Percentiles rank a stretch among this genome's conserved stretches.
Evolutionary conservation across 2,329 filamentous ascomycete species (phyloP).

Genomic region (Colletotrichum abscissum): DNA sequence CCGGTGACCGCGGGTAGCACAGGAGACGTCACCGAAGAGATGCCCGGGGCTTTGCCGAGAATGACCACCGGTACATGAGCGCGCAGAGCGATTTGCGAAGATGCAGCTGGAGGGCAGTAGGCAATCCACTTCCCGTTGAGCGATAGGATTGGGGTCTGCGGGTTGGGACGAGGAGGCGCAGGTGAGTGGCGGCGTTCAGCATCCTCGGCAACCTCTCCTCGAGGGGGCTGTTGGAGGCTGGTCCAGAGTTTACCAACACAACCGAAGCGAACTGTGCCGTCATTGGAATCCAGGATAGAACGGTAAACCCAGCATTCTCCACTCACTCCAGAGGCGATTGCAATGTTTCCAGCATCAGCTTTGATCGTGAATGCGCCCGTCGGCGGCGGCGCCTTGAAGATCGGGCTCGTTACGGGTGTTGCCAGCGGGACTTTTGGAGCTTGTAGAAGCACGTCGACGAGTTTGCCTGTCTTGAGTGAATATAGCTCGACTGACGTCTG

Average conservation of each 20-base stretch:
- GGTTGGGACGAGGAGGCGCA: constrained; percentile 52
- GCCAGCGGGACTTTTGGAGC: constrained; percentile 72
- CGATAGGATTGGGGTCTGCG: constrained; percentile 74
- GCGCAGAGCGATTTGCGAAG: constrained; percentile 76
- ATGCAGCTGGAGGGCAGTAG: constrained; percentile 78
- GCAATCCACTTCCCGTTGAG: constrained; percentile 81
- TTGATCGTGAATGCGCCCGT: constrained; percentile 79
- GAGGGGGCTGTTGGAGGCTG: constrained; percentile 73
- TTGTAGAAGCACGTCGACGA: constrained; percentile 79
- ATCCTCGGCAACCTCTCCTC: constrained; percentile 60
- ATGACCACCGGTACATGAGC: constrained; percentile 71
- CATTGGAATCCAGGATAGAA: constrained; percentile 57
- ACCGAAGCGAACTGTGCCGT: constrained; percentile 58
- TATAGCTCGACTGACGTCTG: constrained; percentile 92
- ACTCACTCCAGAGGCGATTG: constrained; percentile 82
- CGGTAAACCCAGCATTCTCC: constrained; percentile 88
- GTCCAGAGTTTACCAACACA: constrained; percentile 96
- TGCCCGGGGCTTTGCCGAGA: constrained; percentile 65
- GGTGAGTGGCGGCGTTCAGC: constrained; percentile 51
- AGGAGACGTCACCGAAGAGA: constrained; percentile 73
- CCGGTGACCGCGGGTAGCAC: constrained; percentile 75
- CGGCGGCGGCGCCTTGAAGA: constrained; percentile 76
- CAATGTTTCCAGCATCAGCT: constrained; percentile 77
- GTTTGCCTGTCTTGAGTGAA: constrained; percentile 80
- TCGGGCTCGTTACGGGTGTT: constrained; percentile 68